Conservation (phyloP, 2,329 filamentous ascomycete genomes). For the Sporothrix brasiliensis region DNA sequence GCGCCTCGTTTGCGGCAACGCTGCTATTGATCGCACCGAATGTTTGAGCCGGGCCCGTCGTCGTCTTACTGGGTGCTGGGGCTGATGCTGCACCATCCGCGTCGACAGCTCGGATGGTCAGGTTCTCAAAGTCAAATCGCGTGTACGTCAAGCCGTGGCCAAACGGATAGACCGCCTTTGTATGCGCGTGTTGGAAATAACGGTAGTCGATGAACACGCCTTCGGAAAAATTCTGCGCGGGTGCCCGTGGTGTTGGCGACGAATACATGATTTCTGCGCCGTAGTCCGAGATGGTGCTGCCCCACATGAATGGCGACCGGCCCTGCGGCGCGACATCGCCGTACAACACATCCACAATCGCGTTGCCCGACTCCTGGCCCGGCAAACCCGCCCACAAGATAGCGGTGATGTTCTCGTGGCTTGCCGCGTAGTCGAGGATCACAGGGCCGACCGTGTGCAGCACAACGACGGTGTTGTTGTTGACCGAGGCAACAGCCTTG, state of each 20-base stretch:
- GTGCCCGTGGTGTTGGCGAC: constrained; percentile 43
- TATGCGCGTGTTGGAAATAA: constrained; percentile 64
- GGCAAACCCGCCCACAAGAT: constrained; percentile 59
- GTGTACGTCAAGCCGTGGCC: constrained; percentile 80
- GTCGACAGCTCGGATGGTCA: constrained; percentile 38
- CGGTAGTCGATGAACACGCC: constrained; percentile 80
- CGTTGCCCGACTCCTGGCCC: constrained; percentile 58
- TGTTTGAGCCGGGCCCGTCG: constrained; percentile 53
- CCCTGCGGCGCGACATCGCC: constrained; percentile 61
- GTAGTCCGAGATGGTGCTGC: constrained; percentile 69
- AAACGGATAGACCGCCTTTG: constrained; percentile 73
- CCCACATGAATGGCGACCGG: constrained; percentile 81
- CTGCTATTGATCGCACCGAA: constrained; percentile 44
- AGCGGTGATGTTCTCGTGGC: constrained; percentile 57
- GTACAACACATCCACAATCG: constrained; percentile 53
- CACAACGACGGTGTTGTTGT: constrained; percentile 57
- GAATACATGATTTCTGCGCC: constrained; percentile 68
- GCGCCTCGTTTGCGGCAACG: constrained; percentile 35
- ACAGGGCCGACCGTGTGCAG: constrained; percentile 63
- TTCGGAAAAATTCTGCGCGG: constrained; percentile 71
- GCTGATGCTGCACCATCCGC: constrained; percentile 38
- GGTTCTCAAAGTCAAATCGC: constrained; percentile 57
- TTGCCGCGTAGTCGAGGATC: constrained; percentile 64
- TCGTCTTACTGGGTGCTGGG: constrained; percentile 47
- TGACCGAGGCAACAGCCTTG: constrained; percentile 65